These are phyloP conservation scores for Capsella rubella DNA, from an alignment of 441 rosid species.

Conservation along the genomic window DNA sequence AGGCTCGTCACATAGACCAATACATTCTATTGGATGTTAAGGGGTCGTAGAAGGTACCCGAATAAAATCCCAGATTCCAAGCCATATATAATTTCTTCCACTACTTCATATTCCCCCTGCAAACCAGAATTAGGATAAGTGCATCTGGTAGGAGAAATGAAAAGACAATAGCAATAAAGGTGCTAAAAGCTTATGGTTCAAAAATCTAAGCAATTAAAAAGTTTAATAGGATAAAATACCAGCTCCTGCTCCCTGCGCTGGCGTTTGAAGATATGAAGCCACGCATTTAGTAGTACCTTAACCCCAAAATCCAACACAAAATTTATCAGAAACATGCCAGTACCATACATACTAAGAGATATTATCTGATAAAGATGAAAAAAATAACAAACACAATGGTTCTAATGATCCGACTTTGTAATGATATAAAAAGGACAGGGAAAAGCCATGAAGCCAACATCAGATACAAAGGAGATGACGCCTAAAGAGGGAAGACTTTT, in stretches of 20 bases:
- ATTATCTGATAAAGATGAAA: constrained; percentile 5
- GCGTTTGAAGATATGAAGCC: constrained; percentile 86
- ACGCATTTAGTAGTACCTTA: constrained; percentile 84
- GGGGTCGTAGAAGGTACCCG: constrained; percentile 59
- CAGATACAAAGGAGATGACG: constrained; percentile 23
- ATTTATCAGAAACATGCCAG: constrained; percentile 34
- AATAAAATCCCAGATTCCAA: constrained; percentile 95
- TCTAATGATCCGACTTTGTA: background rate
- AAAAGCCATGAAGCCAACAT: constrained; percentile 5
- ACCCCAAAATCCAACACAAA: constrained; percentile 22
- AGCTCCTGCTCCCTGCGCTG: constrained; percentile 88
- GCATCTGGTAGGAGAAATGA: constrained; percentile 19
- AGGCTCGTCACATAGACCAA: background rate
- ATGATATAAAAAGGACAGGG: constrained; percentile 8
- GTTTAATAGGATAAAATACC: constrained; percentile 47
- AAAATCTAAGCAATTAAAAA: constrained; percentile 2
- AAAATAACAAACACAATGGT: background rate
- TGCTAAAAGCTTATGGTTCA: constrained; percentile 14
- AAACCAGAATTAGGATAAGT: constrained; percentile 40
- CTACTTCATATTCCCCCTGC: constrained; percentile 94
- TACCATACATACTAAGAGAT: background rate
- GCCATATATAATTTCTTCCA: constrained; percentile 97
- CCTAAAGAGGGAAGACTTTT: constrained; percentile 19
- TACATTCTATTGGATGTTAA: constrained; percentile 22
- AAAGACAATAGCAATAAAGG: background rate